A percentile compares a stretch with the other conserved stretches of the same genome.
phyloP scores from a whole-genome alignment of 495 filamentous ascomycete genomes.

The Daldinia bambusicola region DNA sequence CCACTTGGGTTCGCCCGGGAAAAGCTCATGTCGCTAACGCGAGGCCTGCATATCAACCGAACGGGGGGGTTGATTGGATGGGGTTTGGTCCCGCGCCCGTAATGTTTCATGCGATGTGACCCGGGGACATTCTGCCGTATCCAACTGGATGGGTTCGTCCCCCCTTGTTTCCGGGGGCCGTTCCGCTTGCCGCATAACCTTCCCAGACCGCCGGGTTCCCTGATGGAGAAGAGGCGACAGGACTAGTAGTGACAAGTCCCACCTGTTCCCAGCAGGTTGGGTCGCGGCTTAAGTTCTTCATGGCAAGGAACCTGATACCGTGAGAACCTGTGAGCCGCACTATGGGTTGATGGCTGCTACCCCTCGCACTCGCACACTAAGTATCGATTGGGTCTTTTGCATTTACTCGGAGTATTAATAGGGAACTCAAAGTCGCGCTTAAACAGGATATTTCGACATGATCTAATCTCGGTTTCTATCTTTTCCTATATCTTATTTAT shows the following conservation, averaged over 20 bases:
- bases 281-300: constrained; percentile 28
- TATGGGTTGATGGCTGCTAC: constrained; percentile 4
- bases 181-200: not conserved
- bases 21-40: constrained; percentile 16
- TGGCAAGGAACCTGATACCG: not conserved
- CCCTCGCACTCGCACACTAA: not conserved
- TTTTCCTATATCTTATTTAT: constrained; percentile 5
- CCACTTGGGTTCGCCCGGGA: constrained; percentile 21
- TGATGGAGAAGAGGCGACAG: not conserved
- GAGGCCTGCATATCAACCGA: not conserved
- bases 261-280: constrained; percentile 20
- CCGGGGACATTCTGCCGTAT: constrained; percentile 6
- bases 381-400: not conserved
- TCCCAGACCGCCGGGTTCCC: constrained; percentile 31
- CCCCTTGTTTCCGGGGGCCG: constrained; percentile 12
- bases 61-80: constrained; percentile 18
- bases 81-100: not conserved
- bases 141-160: constrained; percentile 26
- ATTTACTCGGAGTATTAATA: constrained; percentile 23
- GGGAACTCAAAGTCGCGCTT: not conserved
- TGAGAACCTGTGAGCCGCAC: not conserved
- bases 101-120: constrained; percentile 29
- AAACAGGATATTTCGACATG: not conserved
- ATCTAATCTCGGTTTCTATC: not conserved
- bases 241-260: not conserved